A percentile compares a stretch with the other conserved stretches of the same genome.
These are phyloP conservation scores for Hymenoscyphus repandus DNA, from an alignment of 2,329 filamentous ascomycete genomes.

Conservation along the genomic window DNA sequence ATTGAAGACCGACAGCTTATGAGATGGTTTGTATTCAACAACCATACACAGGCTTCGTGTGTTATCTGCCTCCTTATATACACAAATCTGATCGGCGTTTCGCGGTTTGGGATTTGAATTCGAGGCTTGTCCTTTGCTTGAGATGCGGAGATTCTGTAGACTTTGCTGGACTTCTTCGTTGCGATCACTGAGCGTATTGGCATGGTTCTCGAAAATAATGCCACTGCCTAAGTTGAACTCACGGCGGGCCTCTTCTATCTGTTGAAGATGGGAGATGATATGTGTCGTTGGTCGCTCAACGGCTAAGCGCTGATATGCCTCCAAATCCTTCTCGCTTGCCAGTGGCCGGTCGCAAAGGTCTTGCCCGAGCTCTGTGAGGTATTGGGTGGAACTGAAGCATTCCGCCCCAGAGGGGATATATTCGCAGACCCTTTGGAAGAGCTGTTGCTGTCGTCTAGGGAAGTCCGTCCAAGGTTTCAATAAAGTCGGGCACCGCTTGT, in stretches of 20 bases:
- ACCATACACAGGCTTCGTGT: conserved; percentile 23
- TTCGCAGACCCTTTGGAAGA: conserved; percentile 17
- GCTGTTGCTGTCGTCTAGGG: conserved; percentile 14
- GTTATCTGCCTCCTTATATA: conserved; percentile 19
- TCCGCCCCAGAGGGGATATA: conserved; percentile 16
- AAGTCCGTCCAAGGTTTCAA: conserved; percentile 22
- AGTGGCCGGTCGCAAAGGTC: conserved; percentile 19
- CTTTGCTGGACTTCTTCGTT: conserved; percentile 24
- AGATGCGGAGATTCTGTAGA: conserved; percentile 18
- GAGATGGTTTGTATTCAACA: conserved; percentile 42
- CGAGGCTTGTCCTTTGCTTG: conserved; percentile 14
- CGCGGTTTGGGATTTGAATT: conserved; percentile 18
- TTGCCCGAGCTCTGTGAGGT: conserved; percentile 21
- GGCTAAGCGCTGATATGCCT: conserved; percentile 27
- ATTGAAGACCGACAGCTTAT: conserved; percentile 40
- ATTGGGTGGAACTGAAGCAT: conserved; percentile 21
- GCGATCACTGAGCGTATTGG: conserved; percentile 13
- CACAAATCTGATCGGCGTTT: conserved; percentile 21
- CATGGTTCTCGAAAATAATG: conserved; percentile 24
- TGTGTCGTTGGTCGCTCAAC: conserved; percentile 27
- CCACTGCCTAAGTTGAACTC: conserved; percentile 21
- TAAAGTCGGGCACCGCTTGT: conserved; percentile 19
- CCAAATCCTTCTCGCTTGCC: conserved; percentile 29
- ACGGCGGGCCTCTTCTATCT: conserved; percentile 24
- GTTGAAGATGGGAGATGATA: conserved; percentile 28